Base-by-base conservation (phyloP, 2,329 filamentous ascomycete genomes). In the Stromatinia cepivora region DNA sequence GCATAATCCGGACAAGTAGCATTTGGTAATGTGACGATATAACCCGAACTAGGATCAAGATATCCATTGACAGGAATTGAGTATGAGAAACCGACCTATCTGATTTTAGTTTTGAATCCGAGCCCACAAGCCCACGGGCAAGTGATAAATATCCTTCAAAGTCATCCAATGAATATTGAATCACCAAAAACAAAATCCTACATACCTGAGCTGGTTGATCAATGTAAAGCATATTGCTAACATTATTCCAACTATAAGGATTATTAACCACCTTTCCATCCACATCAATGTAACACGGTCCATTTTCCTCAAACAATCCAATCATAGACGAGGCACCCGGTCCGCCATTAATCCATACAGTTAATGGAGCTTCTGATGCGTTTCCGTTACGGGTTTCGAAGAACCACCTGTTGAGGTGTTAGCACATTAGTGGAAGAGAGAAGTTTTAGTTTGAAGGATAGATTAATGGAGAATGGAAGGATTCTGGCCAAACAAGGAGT, bases 311-410 rank as follows among this genome's bases (percentile, higher is more conserved):
- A 73, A 90, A 90, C 72, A 90, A 81, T 31, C 88, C 88, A 70
- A 87, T 83, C 82, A 91, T 83, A 67, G 86, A 89, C 75, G 85
- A 88, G 57, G 82, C 83, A 4, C 88, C 88, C 0, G 88, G 88
- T 0, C 88, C 88, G 48, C 89, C 88, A 76, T 89, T 90, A 71
- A 91, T 83, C 86, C 86, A 90, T 70, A 90, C 84, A 2, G 87
- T 85, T 58, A 88, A 75, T 15, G 82, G 83, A 78, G 71, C 81
- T 78, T 70, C 84, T 76, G 76, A 73, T 1, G 87, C 82, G 72
- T 83, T 81, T 34, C 79, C 78, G 68, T 85, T 81, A 36, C 82
- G 76, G 0, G 81, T 76, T 70, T 82, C 81, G 73, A 83, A 80
- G 71, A 83, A 83, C 81, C 81, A 82, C 67, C 67, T 69, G 5